Percentiles rank a stretch among this genome's conserved stretches.
phyloP scores from a whole-genome alignment of 2,329 filamentous ascomycete genomes.

The Colletotrichum trifolii region DNA sequence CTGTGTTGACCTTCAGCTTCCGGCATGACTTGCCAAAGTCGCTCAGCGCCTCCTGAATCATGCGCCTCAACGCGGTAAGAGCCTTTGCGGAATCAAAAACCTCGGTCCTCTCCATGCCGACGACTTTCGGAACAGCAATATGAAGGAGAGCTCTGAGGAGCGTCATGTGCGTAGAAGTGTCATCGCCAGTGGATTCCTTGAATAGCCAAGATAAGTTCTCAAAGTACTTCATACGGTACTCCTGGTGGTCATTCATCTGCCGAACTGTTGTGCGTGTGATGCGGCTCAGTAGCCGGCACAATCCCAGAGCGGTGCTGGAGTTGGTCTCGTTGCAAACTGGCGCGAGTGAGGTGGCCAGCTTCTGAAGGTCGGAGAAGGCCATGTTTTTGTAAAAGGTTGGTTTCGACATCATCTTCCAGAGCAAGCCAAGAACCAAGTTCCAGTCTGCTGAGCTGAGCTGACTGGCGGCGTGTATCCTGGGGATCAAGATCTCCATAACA shows the following conservation, averaged over 20 bases:
- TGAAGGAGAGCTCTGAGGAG: slow-evolving; percentile 49
- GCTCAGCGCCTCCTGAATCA: slow-evolving; percentile 21
- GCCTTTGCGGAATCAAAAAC: slow-evolving; percentile 10
- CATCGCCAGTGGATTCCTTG: slow-evolving; percentile 31
- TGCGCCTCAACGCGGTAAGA: slow-evolving; percentile 4
- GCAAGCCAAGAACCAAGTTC: slow-evolving; percentile 55
- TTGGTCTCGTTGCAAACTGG: slow-evolving; percentile 7
- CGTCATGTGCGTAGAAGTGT: slow-evolving; percentile 46
- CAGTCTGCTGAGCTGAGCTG: slow-evolving; percentile 44
- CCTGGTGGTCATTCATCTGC: slow-evolving; percentile 58
- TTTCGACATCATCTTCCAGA: slow-evolving; percentile 61
- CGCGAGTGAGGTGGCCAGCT: slow-evolving; percentile 47
- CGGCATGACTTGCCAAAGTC: slow-evolving; percentile 28
- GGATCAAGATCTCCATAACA: slow-evolving; percentile 50
- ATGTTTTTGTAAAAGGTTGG: slow-evolving; percentile 63
- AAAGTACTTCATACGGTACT: slow-evolving; percentile 56
- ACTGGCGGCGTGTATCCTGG: slow-evolving; percentile 40
- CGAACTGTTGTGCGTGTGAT: slow-evolving; percentile 46
- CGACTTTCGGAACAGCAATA: slow-evolving; percentile 44
- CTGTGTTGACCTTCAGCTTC: slow-evolving; percentile 24
- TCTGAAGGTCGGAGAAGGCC: slow-evolving; percentile 50
- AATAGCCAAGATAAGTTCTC: slow-evolving; percentile 41
- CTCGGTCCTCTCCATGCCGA: slow-evolving; percentile 27
- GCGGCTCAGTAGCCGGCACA: slow-evolving; percentile 22
- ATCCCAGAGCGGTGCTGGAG: slow-evolving; percentile 16